phyloP scores from a whole-genome alignment of 1,284 basidiomycete species.

The Pseudozyma sp. region DNA sequence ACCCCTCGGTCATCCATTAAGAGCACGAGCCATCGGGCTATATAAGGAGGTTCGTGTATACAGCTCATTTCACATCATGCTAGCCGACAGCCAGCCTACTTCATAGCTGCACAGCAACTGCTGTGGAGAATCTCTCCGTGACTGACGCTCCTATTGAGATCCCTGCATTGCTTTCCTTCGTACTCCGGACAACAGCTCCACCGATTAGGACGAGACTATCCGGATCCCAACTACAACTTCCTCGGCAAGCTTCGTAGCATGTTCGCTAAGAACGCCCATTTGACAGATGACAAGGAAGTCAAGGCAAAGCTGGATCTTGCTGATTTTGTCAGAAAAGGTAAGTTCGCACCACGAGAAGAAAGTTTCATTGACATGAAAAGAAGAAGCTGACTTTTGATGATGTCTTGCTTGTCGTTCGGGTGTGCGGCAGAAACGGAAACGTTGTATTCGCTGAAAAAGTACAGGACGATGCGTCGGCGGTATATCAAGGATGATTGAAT shows the following conservation, averaged over 20 bases:
- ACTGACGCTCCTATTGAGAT: background rate
- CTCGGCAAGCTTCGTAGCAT: conserved; percentile 62
- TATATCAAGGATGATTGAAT: conserved; percentile 38
- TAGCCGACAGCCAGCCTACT: too few relatives aligned
- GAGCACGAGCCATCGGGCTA: conserved; percentile 62
- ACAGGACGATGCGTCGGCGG: conserved; percentile 60
- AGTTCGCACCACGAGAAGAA: conserved; percentile 2
- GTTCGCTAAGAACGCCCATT: conserved; percentile 58
- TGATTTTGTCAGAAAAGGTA: conserved; percentile 64
- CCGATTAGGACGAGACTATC: conserved; percentile 66
- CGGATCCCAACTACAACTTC: conserved; percentile 67
- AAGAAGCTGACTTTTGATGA: background rate
- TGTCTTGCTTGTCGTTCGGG: background rate
- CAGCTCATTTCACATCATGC: background rate
- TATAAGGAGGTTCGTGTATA: conserved; percentile 58
- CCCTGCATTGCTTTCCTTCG: background rate
- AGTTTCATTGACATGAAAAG: too few relatives aligned
- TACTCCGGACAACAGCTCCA: conserved; percentile 48
- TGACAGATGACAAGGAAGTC: conserved; percentile 64
- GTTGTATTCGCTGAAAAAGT: conserved; percentile 66
- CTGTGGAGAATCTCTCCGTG: too few relatives aligned
- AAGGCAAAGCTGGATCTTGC: conserved; percentile 60
- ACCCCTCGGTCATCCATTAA: conserved; percentile 62
- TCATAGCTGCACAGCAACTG: too few relatives aligned
- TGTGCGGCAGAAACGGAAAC: conserved; percentile 59